Conservation (phyloP, 352 stramenopile genomes). For the Phytophthora pinifolia region DNA sequence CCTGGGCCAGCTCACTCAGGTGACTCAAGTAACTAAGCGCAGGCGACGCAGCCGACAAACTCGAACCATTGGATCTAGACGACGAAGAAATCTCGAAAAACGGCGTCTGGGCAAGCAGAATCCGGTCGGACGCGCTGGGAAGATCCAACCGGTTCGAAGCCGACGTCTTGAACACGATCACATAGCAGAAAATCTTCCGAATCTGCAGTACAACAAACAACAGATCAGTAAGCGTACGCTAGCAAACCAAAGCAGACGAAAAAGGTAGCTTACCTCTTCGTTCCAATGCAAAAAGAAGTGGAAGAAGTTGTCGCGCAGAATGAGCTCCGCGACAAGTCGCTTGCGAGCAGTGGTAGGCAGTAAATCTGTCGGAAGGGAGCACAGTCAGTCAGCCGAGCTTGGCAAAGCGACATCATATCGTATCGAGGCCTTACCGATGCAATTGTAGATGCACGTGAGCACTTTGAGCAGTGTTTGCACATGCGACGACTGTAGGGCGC, state of each 20-base stretch:
- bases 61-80: slow-evolving; percentile 16
- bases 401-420: not conserved
- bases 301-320: slow-evolving; percentile 88
- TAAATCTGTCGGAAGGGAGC: slow-evolving; percentile 40
- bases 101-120: slow-evolving; percentile 70
- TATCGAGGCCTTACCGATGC: slow-evolving; percentile 47
- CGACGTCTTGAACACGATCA: slow-evolving; percentile 85
- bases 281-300: slow-evolving; percentile 88
- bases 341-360: slow-evolving; percentile 64
- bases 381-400: not conserved
- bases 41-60: slow-evolving; percentile 31
- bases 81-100: slow-evolving; percentile 53
- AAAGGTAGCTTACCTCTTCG: slow-evolving; percentile 62
- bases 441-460: slow-evolving; percentile 86
- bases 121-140: slow-evolving; percentile 66
- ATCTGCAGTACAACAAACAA: slow-evolving; percentile 39
- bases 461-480: slow-evolving; percentile 87
- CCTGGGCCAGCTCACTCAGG: slow-evolving; percentile 69
- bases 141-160: slow-evolving; percentile 75
- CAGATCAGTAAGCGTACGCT: slow-evolving; percentile 1
- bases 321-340: slow-evolving; percentile 66
- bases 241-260: not conserved
- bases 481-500: slow-evolving; percentile 67
- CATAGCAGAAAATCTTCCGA: slow-evolving; percentile 85
- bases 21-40: slow-evolving; percentile 69